Evolutionary conservation across 139 green algal genomes (phyloP).

Genomic region (Coelastrella sp.): DNA sequence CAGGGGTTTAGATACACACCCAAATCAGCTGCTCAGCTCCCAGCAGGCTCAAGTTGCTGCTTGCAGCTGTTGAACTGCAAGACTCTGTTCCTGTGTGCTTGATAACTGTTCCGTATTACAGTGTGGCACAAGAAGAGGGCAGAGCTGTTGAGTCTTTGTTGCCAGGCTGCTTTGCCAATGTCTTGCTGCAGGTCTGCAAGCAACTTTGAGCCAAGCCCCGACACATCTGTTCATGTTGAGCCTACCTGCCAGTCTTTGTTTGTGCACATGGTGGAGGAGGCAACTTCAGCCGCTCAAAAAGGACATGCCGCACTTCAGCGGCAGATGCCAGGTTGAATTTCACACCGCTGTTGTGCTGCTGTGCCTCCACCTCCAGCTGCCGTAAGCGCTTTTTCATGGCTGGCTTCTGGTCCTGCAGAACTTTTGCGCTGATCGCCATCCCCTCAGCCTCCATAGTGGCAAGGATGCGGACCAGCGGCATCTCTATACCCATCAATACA

Average conservation of each 20-base stretch:
- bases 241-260: not conserved
- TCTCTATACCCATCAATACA: constrained; percentile 69
- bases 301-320: constrained; percentile 62
- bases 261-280: constrained; percentile 64
- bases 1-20: no score
- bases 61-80: no score
- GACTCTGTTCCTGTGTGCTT: no score
- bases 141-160: no score
- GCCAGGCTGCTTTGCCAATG: not conserved
- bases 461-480: constrained; percentile 81
- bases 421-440: constrained; percentile 62
- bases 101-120: no score
- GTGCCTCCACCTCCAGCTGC: constrained; percentile 55
- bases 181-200: not conserved
- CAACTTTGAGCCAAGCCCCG: no score
- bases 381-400: constrained; percentile 65
- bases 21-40: no score
- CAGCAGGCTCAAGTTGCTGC: no score
- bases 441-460: constrained; percentile 75
- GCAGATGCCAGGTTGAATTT: constrained; percentile 43
- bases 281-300: constrained; percentile 76
- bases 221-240: no score
- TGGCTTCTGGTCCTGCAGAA: constrained; percentile 53
- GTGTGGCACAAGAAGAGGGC: no score
- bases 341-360: not conserved